These are phyloP conservation scores for Globisporangium barbulae DNA, from an alignment of 352 stramenopile species.

Conservation along the genomic window DNA sequence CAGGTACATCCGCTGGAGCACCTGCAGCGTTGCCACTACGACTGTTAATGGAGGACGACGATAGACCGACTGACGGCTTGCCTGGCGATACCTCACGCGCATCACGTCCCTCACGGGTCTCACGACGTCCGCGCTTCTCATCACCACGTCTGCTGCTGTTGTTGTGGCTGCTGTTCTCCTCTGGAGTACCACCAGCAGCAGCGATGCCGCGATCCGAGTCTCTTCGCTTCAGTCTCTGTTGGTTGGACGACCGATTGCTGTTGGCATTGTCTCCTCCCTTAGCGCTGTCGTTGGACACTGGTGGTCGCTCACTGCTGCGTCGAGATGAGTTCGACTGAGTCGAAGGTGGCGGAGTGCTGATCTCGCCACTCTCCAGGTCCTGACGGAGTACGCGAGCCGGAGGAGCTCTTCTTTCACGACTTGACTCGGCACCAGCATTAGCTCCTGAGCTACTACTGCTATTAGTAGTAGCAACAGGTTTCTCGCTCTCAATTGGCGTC, in stretches of 20 bases:
- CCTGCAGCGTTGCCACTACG: conserved; percentile 9
- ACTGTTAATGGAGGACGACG: neutral
- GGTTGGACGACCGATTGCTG: conserved; percentile 4
- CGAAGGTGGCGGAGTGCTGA: conserved; percentile 20
- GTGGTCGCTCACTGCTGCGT: conserved; percentile 13
- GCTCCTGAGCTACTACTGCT: neutral
- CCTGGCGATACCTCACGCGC: conserved; percentile 27
- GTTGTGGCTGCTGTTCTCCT: conserved; percentile 9
- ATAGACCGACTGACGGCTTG: conserved; percentile 9
- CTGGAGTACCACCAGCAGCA: neutral
- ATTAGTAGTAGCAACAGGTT: neutral
- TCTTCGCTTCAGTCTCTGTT: conserved; percentile 16
- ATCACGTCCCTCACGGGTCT: conserved; percentile 24
- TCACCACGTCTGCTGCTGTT: conserved; percentile 25
- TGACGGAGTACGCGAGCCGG: conserved; percentile 26
- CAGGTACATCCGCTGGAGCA: neutral
- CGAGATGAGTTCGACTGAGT: conserved; percentile 3
- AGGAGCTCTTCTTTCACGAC: conserved; percentile 9
- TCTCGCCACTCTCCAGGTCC: conserved; percentile 55
- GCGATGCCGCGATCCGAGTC: conserved; percentile 24
- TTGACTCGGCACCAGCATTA: conserved; percentile 11
- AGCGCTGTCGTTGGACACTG: neutral
- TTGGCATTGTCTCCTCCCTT: neutral
- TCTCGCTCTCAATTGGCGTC: neutral
- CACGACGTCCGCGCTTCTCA: conserved; percentile 29